Conservation (phyloP, 192 early-diverging fungal genomes). For the Entomortierella beljakovae region DNA sequence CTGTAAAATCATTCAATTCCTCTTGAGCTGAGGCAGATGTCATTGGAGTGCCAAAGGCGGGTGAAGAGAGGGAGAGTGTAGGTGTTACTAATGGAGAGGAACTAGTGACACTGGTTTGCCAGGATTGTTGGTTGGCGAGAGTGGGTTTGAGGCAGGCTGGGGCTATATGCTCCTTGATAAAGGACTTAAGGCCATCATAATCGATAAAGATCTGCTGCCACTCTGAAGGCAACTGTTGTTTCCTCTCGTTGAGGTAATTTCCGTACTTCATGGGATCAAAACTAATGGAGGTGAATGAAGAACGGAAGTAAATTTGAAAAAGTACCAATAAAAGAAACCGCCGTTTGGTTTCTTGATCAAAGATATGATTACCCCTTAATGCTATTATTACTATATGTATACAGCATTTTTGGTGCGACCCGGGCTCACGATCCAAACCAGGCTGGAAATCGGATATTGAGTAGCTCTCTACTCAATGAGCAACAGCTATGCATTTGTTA, state of each 20-base stretch:
- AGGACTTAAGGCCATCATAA: constrained; percentile 75
- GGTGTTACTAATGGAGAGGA: constrained; percentile 62
- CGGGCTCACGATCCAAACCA: too few relatives aligned
- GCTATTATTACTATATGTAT: too few relatives aligned
- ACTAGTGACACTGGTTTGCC: too few relatives aligned
- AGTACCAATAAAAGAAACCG: not conserved
- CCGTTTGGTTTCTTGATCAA: not conserved
- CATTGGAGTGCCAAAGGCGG: constrained; percentile 44
- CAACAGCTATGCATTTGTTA: too few relatives aligned
- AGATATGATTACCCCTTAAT: constrained; percentile 33
- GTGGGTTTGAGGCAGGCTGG: constrained; percentile 64
- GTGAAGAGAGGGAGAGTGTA: constrained; percentile 58
- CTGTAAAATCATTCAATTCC: constrained; percentile 64
- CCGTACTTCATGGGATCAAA: constrained; percentile 76
- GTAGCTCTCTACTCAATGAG: too few relatives aligned
- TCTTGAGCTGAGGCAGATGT: constrained; percentile 24
- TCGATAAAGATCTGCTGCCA: constrained; percentile 80
- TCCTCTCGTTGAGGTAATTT: constrained; percentile 73
- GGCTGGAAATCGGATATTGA: too few relatives aligned
- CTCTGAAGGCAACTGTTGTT: constrained; percentile 67
- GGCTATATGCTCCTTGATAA: constrained; percentile 72
- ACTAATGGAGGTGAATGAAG: not conserved
- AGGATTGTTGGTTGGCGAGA: constrained; percentile 55
- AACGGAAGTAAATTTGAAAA: not conserved
- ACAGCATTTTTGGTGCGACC: too few relatives aligned